A percentile compares a stretch with the other conserved stretches of the same genome.
Evolutionary conservation across 2,329 filamentous ascomycete genomes (phyloP).

Genomic region (Grosmannia penicillata): DNA sequence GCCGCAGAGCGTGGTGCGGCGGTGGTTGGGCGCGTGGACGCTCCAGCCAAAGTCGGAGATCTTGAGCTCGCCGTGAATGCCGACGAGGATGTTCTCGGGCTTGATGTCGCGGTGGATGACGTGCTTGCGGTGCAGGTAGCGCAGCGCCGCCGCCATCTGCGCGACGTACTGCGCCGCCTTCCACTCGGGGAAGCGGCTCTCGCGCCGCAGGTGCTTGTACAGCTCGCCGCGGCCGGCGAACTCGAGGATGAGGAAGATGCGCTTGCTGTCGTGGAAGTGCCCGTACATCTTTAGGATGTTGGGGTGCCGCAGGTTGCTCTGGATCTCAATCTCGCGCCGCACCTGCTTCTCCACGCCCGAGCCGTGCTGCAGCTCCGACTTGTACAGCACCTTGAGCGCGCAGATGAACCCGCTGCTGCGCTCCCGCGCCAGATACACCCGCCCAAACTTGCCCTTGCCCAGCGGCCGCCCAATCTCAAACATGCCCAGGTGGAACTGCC

Average conservation of each 20-base stretch:
- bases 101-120: conserved; percentile 97
- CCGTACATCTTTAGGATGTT: conserved; percentile 75
- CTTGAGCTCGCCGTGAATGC: conserved; percentile 95
- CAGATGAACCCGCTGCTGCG: conserved; percentile 69
- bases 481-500: conserved; percentile 77
- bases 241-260: conserved; percentile 76
- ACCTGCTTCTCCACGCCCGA: conserved; percentile 72
- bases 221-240: conserved; percentile 76
- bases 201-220: conserved; percentile 72
- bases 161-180: conserved; percentile 78
- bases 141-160: conserved; percentile 79
- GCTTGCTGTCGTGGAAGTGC: conserved; percentile 80
- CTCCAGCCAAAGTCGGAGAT: conserved; percentile 98
- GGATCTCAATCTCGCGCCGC: conserved; percentile 77
- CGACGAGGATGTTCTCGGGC: conserved; percentile 91
- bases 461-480: conserved; percentile 82
- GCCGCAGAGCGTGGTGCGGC: conserved; percentile 89
- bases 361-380: conserved; percentile 65
- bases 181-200: conserved; percentile 70
- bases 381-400: conserved; percentile 76
- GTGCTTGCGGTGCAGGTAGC: conserved; percentile 90
- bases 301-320: conserved; percentile 72
- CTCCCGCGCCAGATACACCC: conserved; percentile 74
- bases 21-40: conserved; percentile 90
- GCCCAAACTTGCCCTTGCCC: conserved; percentile 77